These are phyloP conservation scores for Ceratobasidium theobromae DNA, from an alignment of 1,284 basidiomycete genomes.

Conservation along the genomic window DNA sequence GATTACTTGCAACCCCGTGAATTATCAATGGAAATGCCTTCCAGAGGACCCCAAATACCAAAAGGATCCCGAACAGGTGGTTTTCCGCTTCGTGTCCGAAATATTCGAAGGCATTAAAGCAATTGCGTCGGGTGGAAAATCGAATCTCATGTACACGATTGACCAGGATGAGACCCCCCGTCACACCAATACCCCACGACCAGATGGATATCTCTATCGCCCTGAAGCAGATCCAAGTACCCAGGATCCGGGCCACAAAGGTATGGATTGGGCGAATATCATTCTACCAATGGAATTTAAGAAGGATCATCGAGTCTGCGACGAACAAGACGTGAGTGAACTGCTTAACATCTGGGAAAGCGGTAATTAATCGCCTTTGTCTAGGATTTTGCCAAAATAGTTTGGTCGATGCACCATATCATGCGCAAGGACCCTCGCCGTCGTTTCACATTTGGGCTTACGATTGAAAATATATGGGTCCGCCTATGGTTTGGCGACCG, in stretches of 20 bases:
- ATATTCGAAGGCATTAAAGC: too few species aligned
- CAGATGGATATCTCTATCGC: not conserved
- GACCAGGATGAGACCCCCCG: too few species aligned
- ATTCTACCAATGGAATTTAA: constrained; percentile 10
- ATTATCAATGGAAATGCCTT: too few species aligned
- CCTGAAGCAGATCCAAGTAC: not conserved
- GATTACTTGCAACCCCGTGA: too few species aligned
- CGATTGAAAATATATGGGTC: constrained; percentile 26
- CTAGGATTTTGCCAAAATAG: constrained; percentile 7
- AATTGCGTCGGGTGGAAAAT: too few species aligned
- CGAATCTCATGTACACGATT: too few species aligned
- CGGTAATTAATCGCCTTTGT: not conserved
- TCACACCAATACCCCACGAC: constrained; percentile 1
- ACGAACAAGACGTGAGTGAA: not conserved
- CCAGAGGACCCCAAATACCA: too few species aligned
- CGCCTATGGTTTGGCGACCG: constrained; percentile 19
- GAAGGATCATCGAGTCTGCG: not conserved
- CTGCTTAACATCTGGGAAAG: not conserved
- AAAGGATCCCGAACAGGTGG: too few species aligned
- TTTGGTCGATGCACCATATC: constrained; percentile 32
- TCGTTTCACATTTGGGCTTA: constrained; percentile 33
- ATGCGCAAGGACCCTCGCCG: constrained; percentile 35
- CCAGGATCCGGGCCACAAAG: not conserved
- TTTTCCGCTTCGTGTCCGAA: too few species aligned
- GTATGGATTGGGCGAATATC: constrained; percentile 1